Percentiles rank a stretch among this genome's conserved stretches.
phyloP scores from a whole-genome alignment of 2,329 filamentous ascomycete species.

The Thelonectria olida region DNA sequence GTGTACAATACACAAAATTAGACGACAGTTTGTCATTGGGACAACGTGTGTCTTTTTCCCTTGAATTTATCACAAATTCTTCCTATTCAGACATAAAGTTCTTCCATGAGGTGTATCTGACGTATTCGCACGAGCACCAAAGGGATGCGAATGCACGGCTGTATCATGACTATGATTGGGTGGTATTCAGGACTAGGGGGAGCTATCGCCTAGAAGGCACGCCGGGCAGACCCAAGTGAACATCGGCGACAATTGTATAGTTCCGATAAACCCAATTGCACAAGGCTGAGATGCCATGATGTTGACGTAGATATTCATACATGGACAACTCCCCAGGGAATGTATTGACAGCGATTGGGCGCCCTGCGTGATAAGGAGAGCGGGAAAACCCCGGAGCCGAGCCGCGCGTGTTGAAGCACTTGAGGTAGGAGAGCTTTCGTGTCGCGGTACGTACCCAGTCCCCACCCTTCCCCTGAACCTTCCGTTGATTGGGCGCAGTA shows the following conservation, averaged over 20 bases:
- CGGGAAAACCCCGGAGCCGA: constrained; percentile 35
- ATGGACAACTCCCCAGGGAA: constrained; percentile 8
- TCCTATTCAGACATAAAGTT: constrained; percentile 1
- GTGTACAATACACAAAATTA: constrained; percentile 64
- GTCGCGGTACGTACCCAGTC: constrained; percentile 35
- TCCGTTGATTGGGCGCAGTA: constrained; percentile 32
- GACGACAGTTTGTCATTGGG: constrained; percentile 47
- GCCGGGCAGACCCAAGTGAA: neutral
- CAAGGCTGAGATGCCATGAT: neutral
- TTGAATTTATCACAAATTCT: constrained; percentile 3
- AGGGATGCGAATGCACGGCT: neutral
- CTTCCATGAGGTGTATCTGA: neutral
- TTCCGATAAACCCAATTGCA: constrained; percentile 8
- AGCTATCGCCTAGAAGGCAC: neutral
- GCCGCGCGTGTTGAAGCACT: constrained; percentile 4
- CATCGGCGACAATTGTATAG: neutral
- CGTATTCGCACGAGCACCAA: neutral
- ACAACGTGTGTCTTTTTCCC: constrained; percentile 24
- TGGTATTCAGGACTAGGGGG: neutral
- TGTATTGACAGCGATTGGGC: constrained; percentile 31
- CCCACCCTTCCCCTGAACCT: constrained; percentile 29
- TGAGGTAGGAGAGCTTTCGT: constrained; percentile 13
- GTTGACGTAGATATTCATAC: constrained; percentile 25
- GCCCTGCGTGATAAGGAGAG: neutral
- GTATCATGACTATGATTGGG: neutral